These are phyloP conservation scores for Gilbertella persicaria DNA, from an alignment of 371 early-diverging fungal genomes.

Conservation along the genomic window DNA sequence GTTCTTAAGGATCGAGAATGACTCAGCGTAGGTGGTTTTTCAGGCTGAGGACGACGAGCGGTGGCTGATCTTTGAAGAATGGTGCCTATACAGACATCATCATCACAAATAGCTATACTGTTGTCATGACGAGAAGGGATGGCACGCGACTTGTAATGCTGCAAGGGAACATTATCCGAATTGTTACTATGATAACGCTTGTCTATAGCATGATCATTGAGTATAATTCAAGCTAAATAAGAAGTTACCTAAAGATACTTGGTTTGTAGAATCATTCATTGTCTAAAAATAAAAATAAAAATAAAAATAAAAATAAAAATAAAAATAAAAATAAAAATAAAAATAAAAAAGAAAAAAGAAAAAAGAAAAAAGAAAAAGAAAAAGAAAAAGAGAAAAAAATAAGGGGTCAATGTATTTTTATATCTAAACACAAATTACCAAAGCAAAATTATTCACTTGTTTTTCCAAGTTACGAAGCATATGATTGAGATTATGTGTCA, in stretches of 20 bases:
- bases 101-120: slow-evolving; percentile 32
- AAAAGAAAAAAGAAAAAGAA: slow-evolving; percentile 2
- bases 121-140: slow-evolving; percentile 19
- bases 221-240: not conserved
- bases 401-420: not conserved
- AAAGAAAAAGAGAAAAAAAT: slow-evolving; percentile 3
- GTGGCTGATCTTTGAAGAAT: slow-evolving; percentile 27
- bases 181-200: slow-evolving; percentile 9
- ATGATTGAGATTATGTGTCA: slow-evolving; percentile 31
- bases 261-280: slow-evolving; percentile 6
- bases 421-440: slow-evolving; percentile 24
- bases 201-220: not conserved
- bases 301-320: not conserved
- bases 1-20: slow-evolving; percentile 21
- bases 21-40: slow-evolving; percentile 5
- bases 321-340: not conserved
- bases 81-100: slow-evolving; percentile 31
- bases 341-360: not conserved
- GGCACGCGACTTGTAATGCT: slow-evolving; percentile 17
- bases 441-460: slow-evolving; percentile 42
- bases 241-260: not conserved
- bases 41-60: slow-evolving; percentile 11
- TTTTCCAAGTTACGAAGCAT: slow-evolving; percentile 43
- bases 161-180: slow-evolving; percentile 25
- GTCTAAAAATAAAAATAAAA: slow-evolving; percentile 3